Evolutionary conservation across 2,329 filamentous ascomycete genomes (phyloP), one percentile per base, ranked within the genome.

Genomic region (Cordyceps fumosorosea): DNA sequence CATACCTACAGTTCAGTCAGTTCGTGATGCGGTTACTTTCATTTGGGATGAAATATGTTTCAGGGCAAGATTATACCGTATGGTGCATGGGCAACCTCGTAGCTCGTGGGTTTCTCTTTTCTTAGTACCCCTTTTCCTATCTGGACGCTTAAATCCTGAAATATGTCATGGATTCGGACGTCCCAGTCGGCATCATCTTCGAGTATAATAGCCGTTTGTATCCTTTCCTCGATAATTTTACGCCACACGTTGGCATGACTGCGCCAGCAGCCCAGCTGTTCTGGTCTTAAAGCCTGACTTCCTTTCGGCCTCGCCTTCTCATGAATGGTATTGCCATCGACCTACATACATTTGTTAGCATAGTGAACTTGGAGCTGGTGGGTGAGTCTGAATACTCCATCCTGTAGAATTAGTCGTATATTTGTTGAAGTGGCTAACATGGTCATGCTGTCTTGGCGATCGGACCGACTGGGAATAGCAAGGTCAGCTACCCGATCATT

Each of bases 131-230:
- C 16, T 22, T 45, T 44, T 8, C 53, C 29, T 1, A 56, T 45
- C 32, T 56, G 7, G 26, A 29, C 1, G 8, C 53, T 56, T 1
- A 56, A 22, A 11, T 14, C 8, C 6, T 32, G 53, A 10, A 56
- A 45, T 45, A 56, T 56, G 16, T 56, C 53, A 24, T 56, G 53
- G 5, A 56, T 10, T 45, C 24, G 14, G 24, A 56, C 40, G n/a
- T 56, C 53, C 53, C 53, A 56, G 24, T 56, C 53, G 20, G 24
- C 53, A 8, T 56, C 53, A 20, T 56, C 53, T 16, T 56, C 53
- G 6, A 47, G 18, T 2, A 54, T 54, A 10, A 54, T 32, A 29
- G 47, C 52, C 1, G 52, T 55, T 26, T 55, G 52, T 7, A 55
- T 34, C 12, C n/a, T 0, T 34, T 55, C n/a, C 10, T 55, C 52